phyloP scores from a whole-genome alignment of 1,284 basidiomycete species.

The Fomitopsis betulina region DNA sequence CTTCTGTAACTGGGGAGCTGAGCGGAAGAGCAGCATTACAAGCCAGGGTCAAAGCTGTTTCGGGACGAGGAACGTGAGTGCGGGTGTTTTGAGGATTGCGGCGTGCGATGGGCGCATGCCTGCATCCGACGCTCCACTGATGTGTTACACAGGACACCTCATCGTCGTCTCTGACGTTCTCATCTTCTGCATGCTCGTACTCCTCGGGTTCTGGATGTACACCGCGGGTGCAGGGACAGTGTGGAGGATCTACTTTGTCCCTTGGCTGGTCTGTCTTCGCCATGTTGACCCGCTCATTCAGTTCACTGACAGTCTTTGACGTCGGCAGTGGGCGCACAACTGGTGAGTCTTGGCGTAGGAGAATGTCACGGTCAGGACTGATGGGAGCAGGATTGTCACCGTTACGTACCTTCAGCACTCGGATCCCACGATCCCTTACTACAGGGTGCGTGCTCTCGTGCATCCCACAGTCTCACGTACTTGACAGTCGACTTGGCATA shows the following conservation, averaged over 20 bases:
- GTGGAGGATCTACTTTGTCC: constrained; percentile 41
- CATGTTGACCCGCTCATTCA: background rate
- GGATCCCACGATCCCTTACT: constrained; percentile 37
- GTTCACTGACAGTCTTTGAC: background rate
- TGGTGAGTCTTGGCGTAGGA: constrained; percentile 27
- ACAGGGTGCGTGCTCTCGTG: constrained; percentile 21
- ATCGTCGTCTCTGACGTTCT: constrained; percentile 57
- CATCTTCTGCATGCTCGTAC: constrained; percentile 39
- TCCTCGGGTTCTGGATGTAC: constrained; percentile 31
- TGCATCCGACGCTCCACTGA: too few species aligned
- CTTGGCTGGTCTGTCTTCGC: constrained; percentile 43
- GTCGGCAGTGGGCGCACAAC: constrained; percentile 22
- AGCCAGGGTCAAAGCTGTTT: constrained; percentile 24
- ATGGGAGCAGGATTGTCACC: constrained; percentile 30
- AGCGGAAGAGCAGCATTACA: constrained; percentile 25
- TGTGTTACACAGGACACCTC: constrained; percentile 11
- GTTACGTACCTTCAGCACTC: constrained; percentile 41
- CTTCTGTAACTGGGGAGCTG: too few species aligned
- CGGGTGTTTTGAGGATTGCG: background rate
- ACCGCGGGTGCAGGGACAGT: constrained; percentile 18
- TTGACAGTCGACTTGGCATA: too few species aligned
- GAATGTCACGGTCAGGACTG: background rate
- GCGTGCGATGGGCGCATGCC: background rate
- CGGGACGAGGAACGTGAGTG: constrained; percentile 25
- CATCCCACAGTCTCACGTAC: too few species aligned